Evolutionary conservation across 2,329 filamentous ascomycete species (phyloP), one percentile per base, ranked within the genome.

Genomic region (Alternaria brassicae): DNA sequence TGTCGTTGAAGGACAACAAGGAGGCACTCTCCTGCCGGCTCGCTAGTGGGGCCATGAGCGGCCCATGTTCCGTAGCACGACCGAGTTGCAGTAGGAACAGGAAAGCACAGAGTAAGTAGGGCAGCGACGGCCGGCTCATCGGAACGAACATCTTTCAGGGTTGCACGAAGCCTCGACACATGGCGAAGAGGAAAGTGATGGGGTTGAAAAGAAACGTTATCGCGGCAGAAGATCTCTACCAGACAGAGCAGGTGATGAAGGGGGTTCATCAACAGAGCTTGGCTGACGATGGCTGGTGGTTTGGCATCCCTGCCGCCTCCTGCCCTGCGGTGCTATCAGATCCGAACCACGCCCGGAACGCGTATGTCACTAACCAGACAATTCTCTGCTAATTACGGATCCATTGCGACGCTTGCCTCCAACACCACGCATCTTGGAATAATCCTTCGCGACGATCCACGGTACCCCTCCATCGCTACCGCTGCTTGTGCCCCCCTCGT

Each of bases 1-100:
- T 68, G 36, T 63, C 64, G 48, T 70, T 76, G 63, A 81, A 77
- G 28, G 69, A 63, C 50, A 79, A 60, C 41, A 69, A 40, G 40
- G 67, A 49, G 10, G 41, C 44, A n/a, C 15, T 48, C 44, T 48
- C 44, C 19, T 67, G 55, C 30, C 59, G 59, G 41, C 47, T 36
- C 19, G 41, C 59, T 34, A 68, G 51, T 56, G 63, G 62, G 49
- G 54, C 54, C 56, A 69, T 69, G 56, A 66, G 60, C 54, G 62
- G 62, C 23, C 59, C 60, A 62, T 65, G 52, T 37, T 66, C 63
- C 37, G 62, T 45, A 28, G 62, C 66, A 63, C 58, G 56, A 56
- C 59, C 67, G 37, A 59, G 52, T 45, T 61, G 58, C 49, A 67
- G 44, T 25, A 50, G 23, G 32, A 60, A 54, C 58, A 65, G 30